phyloP scores from a whole-genome alignment of 805 yeast genomes.

The Saturnispora sanitii region DNA sequence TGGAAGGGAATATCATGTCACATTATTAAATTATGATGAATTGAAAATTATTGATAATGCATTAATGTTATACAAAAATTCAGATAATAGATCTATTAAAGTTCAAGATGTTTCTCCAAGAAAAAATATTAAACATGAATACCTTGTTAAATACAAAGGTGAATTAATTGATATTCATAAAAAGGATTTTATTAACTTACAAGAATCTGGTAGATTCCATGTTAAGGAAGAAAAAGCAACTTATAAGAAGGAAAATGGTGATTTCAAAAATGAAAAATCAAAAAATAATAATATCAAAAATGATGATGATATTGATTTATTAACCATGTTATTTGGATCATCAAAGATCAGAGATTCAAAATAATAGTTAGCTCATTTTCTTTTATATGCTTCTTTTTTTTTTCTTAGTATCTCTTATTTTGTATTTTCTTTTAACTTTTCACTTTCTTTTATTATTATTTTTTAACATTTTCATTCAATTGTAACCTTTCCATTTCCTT shows the following conservation, averaged over 20 bases:
- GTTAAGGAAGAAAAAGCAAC: not conserved
- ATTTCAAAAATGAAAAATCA: not conserved
- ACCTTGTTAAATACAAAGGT: not conserved
- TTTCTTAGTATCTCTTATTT: not conserved
- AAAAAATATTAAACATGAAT: not conserved
- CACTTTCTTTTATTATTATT: not conserved
- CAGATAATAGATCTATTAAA: conserved; percentile 1
- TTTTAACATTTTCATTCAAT: not conserved
- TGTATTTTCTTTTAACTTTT: not conserved
- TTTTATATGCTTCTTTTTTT: not conserved
- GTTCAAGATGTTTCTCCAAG: conserved; percentile 7
- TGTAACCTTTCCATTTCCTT: conserved; percentile 9
- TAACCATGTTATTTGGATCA: not conserved
- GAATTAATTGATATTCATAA: not conserved
- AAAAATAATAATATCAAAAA: not conserved
- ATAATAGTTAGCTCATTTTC: not conserved
- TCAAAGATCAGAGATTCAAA: not conserved
- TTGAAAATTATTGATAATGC: conserved; percentile 8
- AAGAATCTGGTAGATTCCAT: not conserved
- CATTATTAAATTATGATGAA: conserved; percentile 5
- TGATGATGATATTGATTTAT: not conserved
- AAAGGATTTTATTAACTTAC: not conserved
- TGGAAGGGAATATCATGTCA: conserved; percentile 5
- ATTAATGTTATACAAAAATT: conserved; percentile 6
- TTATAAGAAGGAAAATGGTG: not conserved